Evolutionary conservation across 495 filamentous ascomycete genomes (phyloP).

Genomic region (Neurospora sp.): DNA sequence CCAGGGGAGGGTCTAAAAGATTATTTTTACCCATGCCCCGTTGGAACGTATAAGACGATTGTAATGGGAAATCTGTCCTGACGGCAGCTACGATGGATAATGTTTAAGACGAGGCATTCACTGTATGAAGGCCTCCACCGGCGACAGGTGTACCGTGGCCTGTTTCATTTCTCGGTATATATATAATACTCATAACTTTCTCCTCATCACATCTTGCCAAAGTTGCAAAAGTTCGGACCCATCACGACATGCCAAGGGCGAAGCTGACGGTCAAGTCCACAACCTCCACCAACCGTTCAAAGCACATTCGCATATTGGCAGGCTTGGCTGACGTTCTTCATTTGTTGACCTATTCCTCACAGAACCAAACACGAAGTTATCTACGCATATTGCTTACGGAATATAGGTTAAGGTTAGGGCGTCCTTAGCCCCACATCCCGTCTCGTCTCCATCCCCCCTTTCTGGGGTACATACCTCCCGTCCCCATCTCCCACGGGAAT

Average conservation of each 20-base stretch:
- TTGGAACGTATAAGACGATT: background rate
- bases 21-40: background rate
- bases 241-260: background rate
- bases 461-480: too few relatives aligned
- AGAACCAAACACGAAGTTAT: background rate
- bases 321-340: background rate
- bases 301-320: background rate
- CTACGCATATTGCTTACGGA: background rate
- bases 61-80: background rate
- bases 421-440: too few relatives aligned
- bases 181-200: background rate
- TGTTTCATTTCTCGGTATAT: background rate
- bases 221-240: too few relatives aligned
- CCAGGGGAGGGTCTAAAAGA: constrained; percentile 3
- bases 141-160: background rate
- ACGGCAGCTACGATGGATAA: background rate
- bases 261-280: background rate
- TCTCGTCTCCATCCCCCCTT: too few relatives aligned
- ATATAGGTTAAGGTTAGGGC: too few relatives aligned
- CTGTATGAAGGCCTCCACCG: background rate
- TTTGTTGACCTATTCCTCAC: background rate
- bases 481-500: too few relatives aligned
- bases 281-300: background rate
- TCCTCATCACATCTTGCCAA: background rate
- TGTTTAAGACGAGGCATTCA: background rate